Evolutionary conservation across 495 filamentous ascomycete genomes (phyloP).

Genomic region (Daldinia vernicosa): DNA sequence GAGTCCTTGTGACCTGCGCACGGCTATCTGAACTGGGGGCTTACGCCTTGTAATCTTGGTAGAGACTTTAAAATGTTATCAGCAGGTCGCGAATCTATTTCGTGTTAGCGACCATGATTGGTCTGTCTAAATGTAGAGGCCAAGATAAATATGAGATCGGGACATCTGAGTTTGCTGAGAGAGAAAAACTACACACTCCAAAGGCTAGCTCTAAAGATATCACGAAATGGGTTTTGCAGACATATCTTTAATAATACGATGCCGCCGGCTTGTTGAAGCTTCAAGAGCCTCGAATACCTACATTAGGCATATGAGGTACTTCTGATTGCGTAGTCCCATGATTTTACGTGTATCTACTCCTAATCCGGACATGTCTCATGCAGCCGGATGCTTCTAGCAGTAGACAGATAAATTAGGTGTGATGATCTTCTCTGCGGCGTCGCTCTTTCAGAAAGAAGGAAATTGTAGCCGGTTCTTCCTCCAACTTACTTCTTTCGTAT

Average conservation of each 20-base stretch:
- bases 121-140: neutral
- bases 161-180: neutral
- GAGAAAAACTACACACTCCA: neutral
- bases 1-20: conserved; percentile 12
- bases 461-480: neutral
- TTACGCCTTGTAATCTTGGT: conserved; percentile 25
- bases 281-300: neutral
- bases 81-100: neutral
- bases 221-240: no score
- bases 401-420: neutral
- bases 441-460: neutral
- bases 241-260: no score
- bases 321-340: neutral
- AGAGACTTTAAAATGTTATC: conserved; percentile 1
- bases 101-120: neutral
- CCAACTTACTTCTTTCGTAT: neutral
- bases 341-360: neutral
- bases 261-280: neutral
- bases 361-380: neutral
- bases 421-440: neutral
- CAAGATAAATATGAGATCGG: neutral
- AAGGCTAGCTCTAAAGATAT: neutral
- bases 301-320: neutral
- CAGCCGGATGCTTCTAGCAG: neutral
- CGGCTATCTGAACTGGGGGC: conserved; percentile 3